phyloP scores from a whole-genome alignment of 768 basidiomycete species.

The Russula griseocarnosa region DNA sequence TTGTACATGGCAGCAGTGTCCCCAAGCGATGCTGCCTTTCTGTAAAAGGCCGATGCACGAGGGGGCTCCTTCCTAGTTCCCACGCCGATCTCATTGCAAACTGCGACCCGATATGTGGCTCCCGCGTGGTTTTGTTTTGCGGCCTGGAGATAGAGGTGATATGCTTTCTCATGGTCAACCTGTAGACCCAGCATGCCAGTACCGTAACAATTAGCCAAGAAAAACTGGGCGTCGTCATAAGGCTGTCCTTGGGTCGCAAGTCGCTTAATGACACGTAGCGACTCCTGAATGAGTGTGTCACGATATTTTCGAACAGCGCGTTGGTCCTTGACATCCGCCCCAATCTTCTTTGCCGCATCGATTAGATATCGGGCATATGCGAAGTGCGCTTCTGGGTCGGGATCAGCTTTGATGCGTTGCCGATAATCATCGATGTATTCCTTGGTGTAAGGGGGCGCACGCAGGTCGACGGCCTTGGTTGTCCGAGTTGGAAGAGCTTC shows the following conservation, averaged over 20 bases:
- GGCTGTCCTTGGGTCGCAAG: constrained; percentile 89
- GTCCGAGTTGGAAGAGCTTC: constrained; percentile 57
- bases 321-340: constrained; percentile 66
- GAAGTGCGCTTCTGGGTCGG: constrained; percentile 97
- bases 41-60: constrained; percentile 91
- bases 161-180: constrained; percentile 97
- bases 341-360: constrained; percentile 93
- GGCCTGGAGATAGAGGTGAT: constrained; percentile 94
- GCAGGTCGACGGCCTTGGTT: constrained; percentile 78
- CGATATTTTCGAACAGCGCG: constrained; percentile 87
- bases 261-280: constrained; percentile 87
- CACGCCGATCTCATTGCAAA: constrained; percentile 98
- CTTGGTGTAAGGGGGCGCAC: constrained; percentile 85
- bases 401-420: constrained; percentile 93
- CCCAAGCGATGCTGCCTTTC: constrained; percentile 92
- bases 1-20: constrained; percentile 99
- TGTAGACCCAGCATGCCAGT: constrained; percentile 93
- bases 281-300: constrained; percentile 81
- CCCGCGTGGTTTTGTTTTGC: constrained; percentile 95
- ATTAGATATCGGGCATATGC: constrained; percentile 98
- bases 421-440: constrained; percentile 98
- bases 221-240: constrained; percentile 96
- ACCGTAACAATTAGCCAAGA: constrained; percentile 94
- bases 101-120: constrained; percentile 93
- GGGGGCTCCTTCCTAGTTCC: constrained; percentile 86